These are phyloP conservation scores for Rhytidhysteron rufulum DNA, from an alignment of 2,329 filamentous ascomycete species.

Conservation along the genomic window DNA sequence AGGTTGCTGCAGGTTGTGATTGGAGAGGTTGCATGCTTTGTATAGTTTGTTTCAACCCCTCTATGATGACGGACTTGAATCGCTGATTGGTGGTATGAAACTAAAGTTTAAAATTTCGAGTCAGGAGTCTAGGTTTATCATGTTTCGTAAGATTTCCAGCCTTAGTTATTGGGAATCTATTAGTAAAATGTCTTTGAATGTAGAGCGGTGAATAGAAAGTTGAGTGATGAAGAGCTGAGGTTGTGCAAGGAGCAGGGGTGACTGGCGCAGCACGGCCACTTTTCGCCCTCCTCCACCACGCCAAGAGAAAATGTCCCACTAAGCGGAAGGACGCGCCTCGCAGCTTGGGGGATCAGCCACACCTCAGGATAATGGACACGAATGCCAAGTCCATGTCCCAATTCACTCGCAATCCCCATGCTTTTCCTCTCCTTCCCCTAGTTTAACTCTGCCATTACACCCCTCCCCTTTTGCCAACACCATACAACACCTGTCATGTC, in stretches of 20 bases:
- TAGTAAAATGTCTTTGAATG: not conserved
- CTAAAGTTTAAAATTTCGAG: no score
- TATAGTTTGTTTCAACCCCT: no score
- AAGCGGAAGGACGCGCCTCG: no score
- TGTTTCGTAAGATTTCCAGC: no score
- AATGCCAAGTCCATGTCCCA: not conserved
- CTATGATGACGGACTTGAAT: no score
- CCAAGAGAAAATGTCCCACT: no score
- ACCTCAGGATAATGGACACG: not conserved
- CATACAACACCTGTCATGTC: constrained; percentile 19
- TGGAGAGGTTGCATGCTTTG: no score
- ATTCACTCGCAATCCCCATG: not conserved
- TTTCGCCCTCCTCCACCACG: not conserved
- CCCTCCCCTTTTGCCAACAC: not conserved
- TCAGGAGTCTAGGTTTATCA: no score
- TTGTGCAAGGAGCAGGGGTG: not conserved
- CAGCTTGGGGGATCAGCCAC: not conserved
- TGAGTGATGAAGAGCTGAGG: not conserved
- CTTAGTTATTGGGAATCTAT: no score
- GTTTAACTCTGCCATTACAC: not conserved
- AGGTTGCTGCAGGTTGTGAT: no score
- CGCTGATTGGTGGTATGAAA: no score
- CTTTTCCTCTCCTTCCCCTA: not conserved
- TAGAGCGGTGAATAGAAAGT: not conserved
- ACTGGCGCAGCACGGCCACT: not conserved